Percentiles rank a stretch among this genome's conserved stretches.
phyloP scores from a whole-genome alignment of 495 filamentous ascomycete genomes.

The Trichoderma asperelloides region DNA sequence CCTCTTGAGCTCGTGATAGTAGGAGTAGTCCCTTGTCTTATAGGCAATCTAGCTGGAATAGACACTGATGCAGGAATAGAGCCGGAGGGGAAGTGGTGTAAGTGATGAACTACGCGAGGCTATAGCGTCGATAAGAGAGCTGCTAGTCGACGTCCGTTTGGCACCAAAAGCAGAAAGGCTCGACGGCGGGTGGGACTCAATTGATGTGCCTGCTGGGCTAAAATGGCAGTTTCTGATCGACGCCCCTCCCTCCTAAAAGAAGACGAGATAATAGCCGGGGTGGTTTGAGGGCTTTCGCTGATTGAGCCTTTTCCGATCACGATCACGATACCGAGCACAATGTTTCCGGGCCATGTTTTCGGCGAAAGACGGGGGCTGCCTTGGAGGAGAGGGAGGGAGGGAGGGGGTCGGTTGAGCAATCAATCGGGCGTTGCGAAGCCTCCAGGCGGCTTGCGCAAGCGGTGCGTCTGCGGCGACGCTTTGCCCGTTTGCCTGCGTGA shows the following conservation, averaged over 20 bases:
- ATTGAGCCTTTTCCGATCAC: neutral
- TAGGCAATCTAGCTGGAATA: neutral
- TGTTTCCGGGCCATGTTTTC: no score
- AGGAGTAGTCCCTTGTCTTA: no score
- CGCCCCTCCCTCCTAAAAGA: neutral
- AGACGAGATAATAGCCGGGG: neutral
- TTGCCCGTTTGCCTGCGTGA: neutral
- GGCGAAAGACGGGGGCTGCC: no score
- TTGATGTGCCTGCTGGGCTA: slow-evolving; percentile 1
- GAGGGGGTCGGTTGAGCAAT: no score
- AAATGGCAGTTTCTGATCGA: neutral
- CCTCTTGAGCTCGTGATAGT: neutral
- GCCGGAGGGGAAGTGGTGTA: neutral
- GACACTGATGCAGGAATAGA: neutral
- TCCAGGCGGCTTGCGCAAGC: no score
- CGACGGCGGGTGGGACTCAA: neutral
- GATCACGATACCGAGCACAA: neutral
- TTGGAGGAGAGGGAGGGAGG: no score
- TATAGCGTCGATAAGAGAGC: neutral
- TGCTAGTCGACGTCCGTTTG: neutral
- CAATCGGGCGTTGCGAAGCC: no score
- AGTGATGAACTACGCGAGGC: neutral
- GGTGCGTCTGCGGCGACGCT: no score
- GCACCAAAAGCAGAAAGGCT: neutral
- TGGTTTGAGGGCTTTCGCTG: neutral